A percentile compares a stretch with the other conserved stretches of the same genome.
Evolutionary conservation across 441 rosid genomes (phyloP).

Genomic region (Populus trichocarpa): DNA sequence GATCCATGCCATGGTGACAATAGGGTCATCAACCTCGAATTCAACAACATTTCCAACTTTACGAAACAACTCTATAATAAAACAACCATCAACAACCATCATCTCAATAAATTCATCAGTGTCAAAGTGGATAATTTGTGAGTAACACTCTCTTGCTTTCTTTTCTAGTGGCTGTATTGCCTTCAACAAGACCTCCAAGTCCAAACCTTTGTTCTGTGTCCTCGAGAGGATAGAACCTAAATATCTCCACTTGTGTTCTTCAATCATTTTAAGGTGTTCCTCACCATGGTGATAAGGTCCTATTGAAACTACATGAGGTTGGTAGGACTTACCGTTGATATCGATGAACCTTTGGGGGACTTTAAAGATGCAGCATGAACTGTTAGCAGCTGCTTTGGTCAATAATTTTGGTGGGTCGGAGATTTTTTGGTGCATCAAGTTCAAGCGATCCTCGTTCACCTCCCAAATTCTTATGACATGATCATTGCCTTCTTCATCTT

Average conservation of each 20-base stretch:
- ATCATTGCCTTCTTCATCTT: background rate
- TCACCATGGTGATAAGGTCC: slow-evolving; percentile 55
- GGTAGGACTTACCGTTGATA: slow-evolving; percentile 33
- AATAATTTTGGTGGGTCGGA: slow-evolving; percentile 33
- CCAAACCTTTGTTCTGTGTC: too few relatives aligned
- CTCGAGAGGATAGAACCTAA: too few relatives aligned
- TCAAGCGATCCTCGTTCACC: slow-evolving; percentile 27
- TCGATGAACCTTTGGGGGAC: slow-evolving; percentile 31
- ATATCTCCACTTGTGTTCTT: slow-evolving; percentile 42
- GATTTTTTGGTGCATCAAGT: slow-evolving; percentile 34
- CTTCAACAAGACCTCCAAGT: too few relatives aligned
- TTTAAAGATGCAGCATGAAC: slow-evolving; percentile 41
- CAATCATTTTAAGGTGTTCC: slow-evolving; percentile 43
- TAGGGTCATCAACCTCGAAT: too few relatives aligned
- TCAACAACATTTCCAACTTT: too few relatives aligned
- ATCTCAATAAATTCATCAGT: too few relatives aligned
- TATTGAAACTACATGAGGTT: slow-evolving; percentile 41
- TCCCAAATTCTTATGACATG: slow-evolving; percentile 22
- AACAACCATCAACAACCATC: too few relatives aligned
- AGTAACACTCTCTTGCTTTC: too few relatives aligned
- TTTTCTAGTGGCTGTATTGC: too few relatives aligned
- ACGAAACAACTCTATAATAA: too few relatives aligned
- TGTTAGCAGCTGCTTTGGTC: slow-evolving; percentile 32
- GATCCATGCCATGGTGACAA: too few relatives aligned
- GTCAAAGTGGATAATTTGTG: too few relatives aligned